phyloP scores from a whole-genome alignment of 768 basidiomycete species.

The Tulasnella sp. region DNA sequence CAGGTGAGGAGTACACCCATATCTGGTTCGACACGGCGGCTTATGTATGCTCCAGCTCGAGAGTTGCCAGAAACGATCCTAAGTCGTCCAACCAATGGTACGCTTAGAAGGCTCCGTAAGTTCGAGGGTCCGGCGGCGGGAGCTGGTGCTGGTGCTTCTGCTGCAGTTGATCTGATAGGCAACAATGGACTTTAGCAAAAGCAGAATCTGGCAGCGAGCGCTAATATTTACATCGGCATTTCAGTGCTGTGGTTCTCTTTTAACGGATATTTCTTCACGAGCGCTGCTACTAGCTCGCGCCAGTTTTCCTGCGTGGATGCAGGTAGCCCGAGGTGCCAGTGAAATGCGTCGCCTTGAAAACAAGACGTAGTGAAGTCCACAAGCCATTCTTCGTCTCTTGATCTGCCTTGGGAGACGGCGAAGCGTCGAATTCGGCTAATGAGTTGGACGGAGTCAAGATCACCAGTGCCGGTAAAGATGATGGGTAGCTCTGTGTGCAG shows the following conservation, averaged over 20 bases:
- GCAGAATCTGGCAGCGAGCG: no score
- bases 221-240: no score
- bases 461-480: neutral
- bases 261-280: no score
- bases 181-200: no score
- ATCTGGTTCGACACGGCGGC: neutral
- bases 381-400: neutral
- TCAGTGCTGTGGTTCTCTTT: no score
- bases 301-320: no score
- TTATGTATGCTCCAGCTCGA: neutral
- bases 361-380: neutral
- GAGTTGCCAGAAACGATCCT: neutral
- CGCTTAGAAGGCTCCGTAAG: neutral
- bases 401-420: neutral
- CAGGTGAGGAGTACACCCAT: neutral
- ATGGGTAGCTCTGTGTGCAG: neutral
- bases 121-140: neutral
- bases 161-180: no score
- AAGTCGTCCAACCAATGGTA: neutral
- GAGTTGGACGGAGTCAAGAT: neutral
- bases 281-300: no score
- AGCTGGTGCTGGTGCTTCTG: no score
- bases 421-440: neutral
- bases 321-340: neutral
- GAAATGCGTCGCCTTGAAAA: neutral